Percentiles rank a stretch among this genome's conserved stretches.
These are phyloP conservation scores for Achlya hypogyna DNA, from an alignment of 352 stramenopile species.

Conservation along the genomic window DNA sequence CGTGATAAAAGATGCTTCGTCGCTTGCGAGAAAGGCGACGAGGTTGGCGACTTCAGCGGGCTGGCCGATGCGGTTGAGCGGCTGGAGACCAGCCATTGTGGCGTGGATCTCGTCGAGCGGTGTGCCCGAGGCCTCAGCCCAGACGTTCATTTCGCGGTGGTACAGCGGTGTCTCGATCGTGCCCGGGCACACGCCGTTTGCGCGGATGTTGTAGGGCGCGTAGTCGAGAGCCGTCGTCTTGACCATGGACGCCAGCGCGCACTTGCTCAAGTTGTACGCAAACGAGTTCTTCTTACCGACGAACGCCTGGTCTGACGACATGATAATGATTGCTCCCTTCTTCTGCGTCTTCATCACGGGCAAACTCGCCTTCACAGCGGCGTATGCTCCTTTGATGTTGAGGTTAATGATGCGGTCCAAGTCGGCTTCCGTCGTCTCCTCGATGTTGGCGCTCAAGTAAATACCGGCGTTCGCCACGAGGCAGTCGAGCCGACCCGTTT, in stretches of 20 bases:
- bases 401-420: constrained; percentile 16
- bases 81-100: constrained; percentile 13
- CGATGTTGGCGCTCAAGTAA: constrained; percentile 18
- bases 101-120: constrained; percentile 36
- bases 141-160: constrained; percentile 38
- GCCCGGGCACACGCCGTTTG: constrained; percentile 82
- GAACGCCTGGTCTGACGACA: constrained; percentile 20
- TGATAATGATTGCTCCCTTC: constrained; percentile 18
- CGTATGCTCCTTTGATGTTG: constrained; percentile 20
- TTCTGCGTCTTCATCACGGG: constrained; percentile 17
- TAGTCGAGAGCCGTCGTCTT: constrained; percentile 18
- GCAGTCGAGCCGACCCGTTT: constrained; percentile 12
- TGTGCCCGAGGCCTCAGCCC: constrained; percentile 34
- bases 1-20: constrained; percentile 79
- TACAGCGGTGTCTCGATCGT: constrained; percentile 77
- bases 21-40: constrained; percentile 68
- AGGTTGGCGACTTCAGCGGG: constrained; percentile 70
- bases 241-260: constrained; percentile 18
- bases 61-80: constrained; percentile 51
- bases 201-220: constrained; percentile 50
- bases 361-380: constrained; percentile 5
- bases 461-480: constrained; percentile 19
- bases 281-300: constrained; percentile 20
- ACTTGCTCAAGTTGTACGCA: constrained; percentile 22
- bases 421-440: constrained; percentile 17